Conservation (phyloP, 1,284 basidiomycete genomes). For the Irpex lacteus region DNA sequence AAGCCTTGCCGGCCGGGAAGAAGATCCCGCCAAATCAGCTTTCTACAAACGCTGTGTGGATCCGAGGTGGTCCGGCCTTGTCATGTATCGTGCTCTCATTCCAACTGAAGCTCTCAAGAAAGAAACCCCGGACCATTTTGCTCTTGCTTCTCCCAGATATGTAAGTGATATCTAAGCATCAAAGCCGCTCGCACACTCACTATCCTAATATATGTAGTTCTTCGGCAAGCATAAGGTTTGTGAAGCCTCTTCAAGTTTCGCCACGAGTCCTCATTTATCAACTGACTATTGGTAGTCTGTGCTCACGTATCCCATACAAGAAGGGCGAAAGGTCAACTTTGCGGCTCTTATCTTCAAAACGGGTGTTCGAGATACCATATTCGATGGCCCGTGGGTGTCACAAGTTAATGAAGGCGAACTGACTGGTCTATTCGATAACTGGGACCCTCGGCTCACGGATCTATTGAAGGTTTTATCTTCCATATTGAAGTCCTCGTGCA, state of each 20-base stretch:
- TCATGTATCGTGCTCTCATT: constrained; percentile 18
- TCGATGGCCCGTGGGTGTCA: constrained; percentile 43
- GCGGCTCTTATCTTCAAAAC: constrained; percentile 42
- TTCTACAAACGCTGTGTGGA: neutral
- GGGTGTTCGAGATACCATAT: constrained; percentile 38
- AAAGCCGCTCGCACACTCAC: neutral
- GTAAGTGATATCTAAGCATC: constrained; percentile 9
- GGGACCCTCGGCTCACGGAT: constrained; percentile 46
- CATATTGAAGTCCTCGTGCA: neutral
- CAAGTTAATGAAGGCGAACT: constrained; percentile 36
- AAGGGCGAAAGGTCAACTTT: constrained; percentile 45
- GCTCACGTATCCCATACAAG: constrained; percentile 46
- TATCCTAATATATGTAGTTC: constrained; percentile 5
- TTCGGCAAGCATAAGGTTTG: constrained; percentile 16
- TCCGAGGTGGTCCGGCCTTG: constrained; percentile 17
- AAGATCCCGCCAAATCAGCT: neutral
- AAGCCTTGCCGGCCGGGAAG: constrained; percentile 7
- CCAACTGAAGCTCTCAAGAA: constrained; percentile 3
- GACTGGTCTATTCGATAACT: constrained; percentile 33
- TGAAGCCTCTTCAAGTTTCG: neutral
- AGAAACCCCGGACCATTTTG: constrained; percentile 10
- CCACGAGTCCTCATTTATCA: neutral
- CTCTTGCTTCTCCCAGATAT: constrained; percentile 6
- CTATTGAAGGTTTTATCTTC: constrained; percentile 19
- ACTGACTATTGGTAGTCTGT: constrained; percentile 34